A percentile compares a stretch with the other conserved stretches of the same genome.
Conservation (phyloP, 441 rosid genomes). For the Erodium trifolium region DNA sequence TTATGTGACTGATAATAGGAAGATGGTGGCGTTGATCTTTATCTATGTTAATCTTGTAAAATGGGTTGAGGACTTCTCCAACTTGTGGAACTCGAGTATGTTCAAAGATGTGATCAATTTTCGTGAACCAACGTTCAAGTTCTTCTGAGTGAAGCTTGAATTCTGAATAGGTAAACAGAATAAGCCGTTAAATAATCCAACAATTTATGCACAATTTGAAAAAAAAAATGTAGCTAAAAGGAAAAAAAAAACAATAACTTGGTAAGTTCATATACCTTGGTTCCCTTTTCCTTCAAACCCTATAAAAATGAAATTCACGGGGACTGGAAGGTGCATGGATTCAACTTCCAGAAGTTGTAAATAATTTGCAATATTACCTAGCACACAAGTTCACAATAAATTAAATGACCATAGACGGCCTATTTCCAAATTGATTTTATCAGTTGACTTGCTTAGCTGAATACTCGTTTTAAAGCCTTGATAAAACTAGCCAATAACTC, state of each 20-base stretch:
- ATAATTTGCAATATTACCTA: slow-evolving; percentile 84
- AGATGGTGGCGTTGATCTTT: slow-evolving; percentile 65
- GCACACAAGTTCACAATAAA: slow-evolving; percentile 16
- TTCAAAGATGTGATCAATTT: slow-evolving; percentile 86
- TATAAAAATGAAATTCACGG: slow-evolving; percentile 87
- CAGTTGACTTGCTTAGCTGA: not conserved
- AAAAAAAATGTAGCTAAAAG: not conserved
- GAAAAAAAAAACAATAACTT: not conserved
- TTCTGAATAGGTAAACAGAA: slow-evolving; percentile 32
- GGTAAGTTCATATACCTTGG: slow-evolving; percentile 46
- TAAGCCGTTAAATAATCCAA: slow-evolving; percentile 16
- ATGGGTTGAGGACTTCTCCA: slow-evolving; percentile 70
- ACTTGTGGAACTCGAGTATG: slow-evolving; percentile 75
- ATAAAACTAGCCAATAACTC: not conserved
- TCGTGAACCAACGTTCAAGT: slow-evolving; percentile 91
- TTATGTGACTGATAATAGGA: slow-evolving; percentile 68
- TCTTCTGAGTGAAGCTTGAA: slow-evolving; percentile 81
- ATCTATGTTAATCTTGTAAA: slow-evolving; percentile 57
- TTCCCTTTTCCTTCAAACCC: slow-evolving; percentile 98
- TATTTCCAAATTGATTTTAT: slow-evolving; percentile 10
- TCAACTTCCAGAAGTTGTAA: slow-evolving; percentile 82
- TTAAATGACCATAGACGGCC: slow-evolving; percentile 5
- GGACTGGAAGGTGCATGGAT: slow-evolving; percentile 79
- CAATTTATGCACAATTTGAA: not conserved
- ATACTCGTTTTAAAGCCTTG: not conserved